phyloP scores from a whole-genome alignment of 2,329 filamentous ascomycete genomes.

The Pseudogymnoascus sp. region DNA sequence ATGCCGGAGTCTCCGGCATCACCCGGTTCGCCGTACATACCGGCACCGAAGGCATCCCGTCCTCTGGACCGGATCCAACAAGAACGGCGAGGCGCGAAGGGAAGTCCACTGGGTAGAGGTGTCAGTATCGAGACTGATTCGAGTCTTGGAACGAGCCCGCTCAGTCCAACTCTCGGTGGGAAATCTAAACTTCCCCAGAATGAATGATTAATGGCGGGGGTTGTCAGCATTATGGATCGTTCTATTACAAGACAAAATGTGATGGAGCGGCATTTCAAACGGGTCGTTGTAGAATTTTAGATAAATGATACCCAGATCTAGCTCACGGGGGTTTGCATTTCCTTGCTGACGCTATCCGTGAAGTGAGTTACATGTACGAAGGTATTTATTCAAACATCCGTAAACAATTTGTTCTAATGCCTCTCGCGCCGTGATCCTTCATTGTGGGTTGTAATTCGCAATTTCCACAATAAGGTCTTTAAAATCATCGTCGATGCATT shows the following conservation, averaged over 20 bases:
- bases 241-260: too few relatives aligned
- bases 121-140: slow-evolving; percentile 26
- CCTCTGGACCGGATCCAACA: slow-evolving; percentile 22
- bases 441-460: background rate
- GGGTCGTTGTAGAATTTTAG: background rate
- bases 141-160: slow-evolving; percentile 25
- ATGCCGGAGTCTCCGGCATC: slow-evolving; percentile 13
- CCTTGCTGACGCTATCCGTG: background rate
- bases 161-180: slow-evolving; percentile 17
- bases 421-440: background rate
- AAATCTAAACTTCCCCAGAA: background rate
- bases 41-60: slow-evolving; percentile 18
- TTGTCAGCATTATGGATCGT: too few relatives aligned
- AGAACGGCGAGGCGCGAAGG: slow-evolving; percentile 13
- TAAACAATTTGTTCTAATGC: background rate
- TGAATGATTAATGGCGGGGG: background rate
- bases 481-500: background rate
- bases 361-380: background rate
- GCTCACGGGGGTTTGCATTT: background rate
- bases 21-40: slow-evolving; percentile 22
- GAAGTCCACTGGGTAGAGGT: slow-evolving; percentile 24
- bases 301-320: background rate
- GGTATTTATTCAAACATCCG: background rate
- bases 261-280: background rate
- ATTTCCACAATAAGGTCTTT: background rate